A percentile compares a stretch with the other conserved stretches of the same genome.
phyloP scores from a whole-genome alignment of 208 protist species.

The Lotmaria passim region DNA sequence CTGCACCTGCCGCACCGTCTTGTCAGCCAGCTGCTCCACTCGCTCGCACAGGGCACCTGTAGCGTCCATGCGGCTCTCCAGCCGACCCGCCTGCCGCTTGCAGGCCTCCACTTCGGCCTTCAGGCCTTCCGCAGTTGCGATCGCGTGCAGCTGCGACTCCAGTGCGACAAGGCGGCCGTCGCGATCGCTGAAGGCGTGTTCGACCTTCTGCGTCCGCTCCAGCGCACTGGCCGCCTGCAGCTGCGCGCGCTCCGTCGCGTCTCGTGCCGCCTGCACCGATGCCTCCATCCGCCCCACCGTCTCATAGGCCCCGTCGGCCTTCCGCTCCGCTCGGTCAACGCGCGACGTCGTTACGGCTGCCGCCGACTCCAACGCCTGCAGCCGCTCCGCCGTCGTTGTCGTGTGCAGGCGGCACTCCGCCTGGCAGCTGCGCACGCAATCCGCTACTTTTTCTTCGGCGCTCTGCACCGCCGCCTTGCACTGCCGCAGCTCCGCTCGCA shows the following conservation, averaged over 20 bases:
- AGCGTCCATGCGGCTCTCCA: conserved; percentile 70
- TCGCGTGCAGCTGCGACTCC: conserved; percentile 61
- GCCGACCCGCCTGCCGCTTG: conserved; percentile 50
- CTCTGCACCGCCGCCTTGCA: conserved; percentile 36
- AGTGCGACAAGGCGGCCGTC: conserved; percentile 63
- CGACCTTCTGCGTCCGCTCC: conserved; percentile 57
- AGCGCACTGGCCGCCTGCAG: conserved; percentile 41
- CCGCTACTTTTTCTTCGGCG: conserved; percentile 58
- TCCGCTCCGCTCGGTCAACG: conserved; percentile 74
- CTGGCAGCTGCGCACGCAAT: conserved; percentile 55
- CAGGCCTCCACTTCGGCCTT: conserved; percentile 71
- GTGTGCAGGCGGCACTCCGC: conserved; percentile 57
- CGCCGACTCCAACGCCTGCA: conserved; percentile 73
- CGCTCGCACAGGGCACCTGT: conserved; percentile 53
- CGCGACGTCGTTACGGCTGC: conserved; percentile 52
- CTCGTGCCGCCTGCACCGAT: conserved; percentile 34
- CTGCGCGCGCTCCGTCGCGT: conserved; percentile 45
- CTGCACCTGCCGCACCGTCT: conserved; percentile 28
- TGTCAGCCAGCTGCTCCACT: conserved; percentile 52
- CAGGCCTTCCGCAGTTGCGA: conserved; percentile 60
- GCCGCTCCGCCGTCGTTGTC: conserved; percentile 51
- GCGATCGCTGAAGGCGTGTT: conserved; percentile 64
- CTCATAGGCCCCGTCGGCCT: conserved; percentile 65
- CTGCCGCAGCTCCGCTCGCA: conserved; percentile 43
- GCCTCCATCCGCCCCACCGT: conserved; percentile 46